Conservation (phyloP, 768 basidiomycete species). For the Lyophyllum shimeji region DNA sequence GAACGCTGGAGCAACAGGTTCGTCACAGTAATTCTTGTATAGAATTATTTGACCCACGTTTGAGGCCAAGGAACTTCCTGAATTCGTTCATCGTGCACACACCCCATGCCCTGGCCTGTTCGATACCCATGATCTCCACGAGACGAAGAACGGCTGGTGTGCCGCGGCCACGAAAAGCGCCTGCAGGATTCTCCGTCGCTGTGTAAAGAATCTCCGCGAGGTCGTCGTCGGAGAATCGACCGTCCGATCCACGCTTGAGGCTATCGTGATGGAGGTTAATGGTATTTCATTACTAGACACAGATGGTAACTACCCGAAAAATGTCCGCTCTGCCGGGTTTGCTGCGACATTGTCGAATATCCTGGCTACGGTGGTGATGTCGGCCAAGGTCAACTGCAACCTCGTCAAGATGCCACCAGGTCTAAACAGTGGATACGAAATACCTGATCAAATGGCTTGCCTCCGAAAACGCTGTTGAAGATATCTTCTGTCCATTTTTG, state of each 20-base stretch:
- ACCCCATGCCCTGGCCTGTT: constrained; percentile 52
- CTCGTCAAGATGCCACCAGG: not conserved
- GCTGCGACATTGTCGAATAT: constrained; percentile 13
- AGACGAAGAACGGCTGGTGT: constrained; percentile 45
- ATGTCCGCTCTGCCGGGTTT: constrained; percentile 39
- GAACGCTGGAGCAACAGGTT: constrained; percentile 28
- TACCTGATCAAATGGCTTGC: constrained; percentile 35
- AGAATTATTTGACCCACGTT: constrained; percentile 25
- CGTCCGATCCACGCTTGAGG: constrained; percentile 41
- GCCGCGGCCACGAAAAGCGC: constrained; percentile 45
- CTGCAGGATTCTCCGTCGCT: constrained; percentile 45
- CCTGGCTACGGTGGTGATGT: constrained; percentile 19
- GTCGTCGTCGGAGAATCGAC: constrained; percentile 50
- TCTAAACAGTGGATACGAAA: not conserved
- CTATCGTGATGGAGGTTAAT: not conserved
- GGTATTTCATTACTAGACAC: too few species aligned
- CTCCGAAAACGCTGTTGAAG: constrained; percentile 41
- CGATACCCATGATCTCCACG: constrained; percentile 55
- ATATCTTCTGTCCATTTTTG: constrained; percentile 48
- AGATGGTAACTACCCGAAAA: constrained; percentile 26
- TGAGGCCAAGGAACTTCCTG: constrained; percentile 45
- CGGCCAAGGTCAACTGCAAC: constrained; percentile 18
- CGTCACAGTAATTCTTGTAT: not conserved
- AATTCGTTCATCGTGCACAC: constrained; percentile 57
- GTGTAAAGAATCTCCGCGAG: constrained; percentile 45